Conservation (phyloP, 345 rosid species). For the Odontarrhena argentea region DNA sequence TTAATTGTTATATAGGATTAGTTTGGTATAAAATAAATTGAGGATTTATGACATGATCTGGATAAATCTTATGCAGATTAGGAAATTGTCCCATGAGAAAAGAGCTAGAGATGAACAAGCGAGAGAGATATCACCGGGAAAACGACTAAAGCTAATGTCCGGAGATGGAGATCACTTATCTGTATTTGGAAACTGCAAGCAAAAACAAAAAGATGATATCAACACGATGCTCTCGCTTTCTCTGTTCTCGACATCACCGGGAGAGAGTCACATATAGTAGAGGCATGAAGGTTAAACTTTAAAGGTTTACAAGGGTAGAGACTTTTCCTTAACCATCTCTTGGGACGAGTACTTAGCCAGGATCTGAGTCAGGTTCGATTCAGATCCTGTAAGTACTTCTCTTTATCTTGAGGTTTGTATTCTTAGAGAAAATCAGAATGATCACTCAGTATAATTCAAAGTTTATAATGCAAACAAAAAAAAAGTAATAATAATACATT, state of each 20-base stretch:
- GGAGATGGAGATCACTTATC: not conserved
- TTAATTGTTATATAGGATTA: not conserved
- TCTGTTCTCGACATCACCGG: slow-evolving; percentile 39
- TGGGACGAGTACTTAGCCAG: slow-evolving; percentile 43
- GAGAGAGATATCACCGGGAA: slow-evolving; percentile 19
- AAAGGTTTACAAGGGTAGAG: slow-evolving; percentile 29
- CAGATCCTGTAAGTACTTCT: slow-evolving; percentile 45
- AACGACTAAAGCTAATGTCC: slow-evolving; percentile 25
- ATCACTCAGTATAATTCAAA: not conserved
- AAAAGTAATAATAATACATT: slow-evolving; percentile 24
- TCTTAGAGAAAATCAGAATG: slow-evolving; percentile 23
- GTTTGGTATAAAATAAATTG: not conserved
- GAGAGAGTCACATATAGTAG: slow-evolving; percentile 19
- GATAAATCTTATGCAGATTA: slow-evolving; percentile 28
- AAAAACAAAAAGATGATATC: slow-evolving; percentile 29
- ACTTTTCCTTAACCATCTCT: slow-evolving; percentile 22
- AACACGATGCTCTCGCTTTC: slow-evolving; percentile 42
- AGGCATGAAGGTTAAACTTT: slow-evolving; percentile 25
- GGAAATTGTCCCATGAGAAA: slow-evolving; percentile 20
- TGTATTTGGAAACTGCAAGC: slow-evolving; percentile 23
- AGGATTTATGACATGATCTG: not conserved
- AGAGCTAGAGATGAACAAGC: slow-evolving; percentile 23
- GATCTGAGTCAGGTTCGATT: slow-evolving; percentile 32
- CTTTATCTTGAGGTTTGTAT: slow-evolving; percentile 29
- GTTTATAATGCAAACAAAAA: slow-evolving; percentile 7